Base-by-base conservation (phyloP, 1,284 basidiomycete species). In the Ustilago trichophora region DNA sequence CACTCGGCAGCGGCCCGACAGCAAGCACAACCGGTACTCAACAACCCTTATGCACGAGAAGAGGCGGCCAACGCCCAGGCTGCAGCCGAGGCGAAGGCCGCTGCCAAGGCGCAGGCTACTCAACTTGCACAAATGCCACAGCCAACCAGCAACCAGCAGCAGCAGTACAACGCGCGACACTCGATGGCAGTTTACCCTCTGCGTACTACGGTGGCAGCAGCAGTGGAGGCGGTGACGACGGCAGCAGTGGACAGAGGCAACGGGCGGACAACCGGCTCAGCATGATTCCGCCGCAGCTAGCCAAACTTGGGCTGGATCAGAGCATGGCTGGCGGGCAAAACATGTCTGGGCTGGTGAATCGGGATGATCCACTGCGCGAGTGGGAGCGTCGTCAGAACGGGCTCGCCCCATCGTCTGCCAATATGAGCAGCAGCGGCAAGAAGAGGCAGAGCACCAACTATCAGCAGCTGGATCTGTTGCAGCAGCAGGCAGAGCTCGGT, bases 211-310 rank as follows among this genome's bases (percentile, higher is more conserved):
- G 47, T 24, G 42, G 55, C 11, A 46, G 44, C 11, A 22, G 37
- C 6, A 32, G 40, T 32, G 31, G 25, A 25, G 24, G 31, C 18
- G 32, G 41, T 10, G 43, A 35, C 7, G 45, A 49, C 15, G 41
- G 53, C 24, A 31, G 40, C 22, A 41, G 37, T 27, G 36, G 48
- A 16, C 43, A 44, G 37, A 34, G 46, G 25, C 40, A 53, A 15
- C 40, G 54, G 3, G 41, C 44, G 24, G 62, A 65, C 36, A 55
- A 70, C 21, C 47, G 67, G 77, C 88, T 92, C 87, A 93, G 95
- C 77, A 86, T 88, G 59, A 89, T 98, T 16, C 95, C 95, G 18
- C 92, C 93, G 12, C 92, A 93, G 44, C 84, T 98, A 42, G 81
- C 80, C 49, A 81, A 80, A 66, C 60, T 82, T 16, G 82, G 80